Percentiles rank a stretch among this genome's conserved stretches.
Conservation (phyloP, 768 basidiomycete species). For the Tulasnella sp. region DNA sequence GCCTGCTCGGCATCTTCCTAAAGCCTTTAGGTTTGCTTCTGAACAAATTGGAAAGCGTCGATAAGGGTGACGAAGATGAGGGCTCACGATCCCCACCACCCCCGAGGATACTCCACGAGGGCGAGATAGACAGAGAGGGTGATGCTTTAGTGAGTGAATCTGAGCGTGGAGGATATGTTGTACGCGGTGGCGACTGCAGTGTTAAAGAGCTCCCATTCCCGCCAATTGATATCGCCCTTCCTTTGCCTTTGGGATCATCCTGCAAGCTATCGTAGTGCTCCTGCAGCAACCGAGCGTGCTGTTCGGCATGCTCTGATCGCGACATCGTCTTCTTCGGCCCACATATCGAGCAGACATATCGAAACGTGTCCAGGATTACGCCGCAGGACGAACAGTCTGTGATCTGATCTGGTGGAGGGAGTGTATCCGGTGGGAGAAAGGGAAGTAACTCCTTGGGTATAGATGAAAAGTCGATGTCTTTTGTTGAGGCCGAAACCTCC, state of each 20-base stretch:
- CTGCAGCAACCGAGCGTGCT: no score
- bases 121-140: background rate
- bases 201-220: constrained; percentile 7
- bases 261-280: background rate
- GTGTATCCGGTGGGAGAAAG: constrained; percentile 20
- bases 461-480: constrained; percentile 4
- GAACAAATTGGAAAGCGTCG: background rate
- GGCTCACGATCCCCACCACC: background rate
- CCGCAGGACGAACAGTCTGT: constrained; percentile 83
- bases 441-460: constrained; percentile 16
- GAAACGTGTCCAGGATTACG: constrained; percentile 59
- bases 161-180: background rate
- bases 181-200: constrained; percentile 25
- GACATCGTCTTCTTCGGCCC: constrained; percentile 55
- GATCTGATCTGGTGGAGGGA: constrained; percentile 43
- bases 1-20: background rate
- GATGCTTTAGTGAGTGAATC: background rate
- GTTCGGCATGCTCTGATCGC: no score
- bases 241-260: constrained; percentile 40
- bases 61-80: background rate
- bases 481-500: background rate
- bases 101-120: constrained; percentile 1
- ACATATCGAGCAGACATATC: constrained; percentile 83
- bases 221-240: constrained; percentile 27
- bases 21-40: background rate